A percentile compares a stretch with the other conserved stretches of the same genome.
Evolutionary conservation across 2,329 filamentous ascomycete species (phyloP).

Genomic region (Mycosphaerella sp.): DNA sequence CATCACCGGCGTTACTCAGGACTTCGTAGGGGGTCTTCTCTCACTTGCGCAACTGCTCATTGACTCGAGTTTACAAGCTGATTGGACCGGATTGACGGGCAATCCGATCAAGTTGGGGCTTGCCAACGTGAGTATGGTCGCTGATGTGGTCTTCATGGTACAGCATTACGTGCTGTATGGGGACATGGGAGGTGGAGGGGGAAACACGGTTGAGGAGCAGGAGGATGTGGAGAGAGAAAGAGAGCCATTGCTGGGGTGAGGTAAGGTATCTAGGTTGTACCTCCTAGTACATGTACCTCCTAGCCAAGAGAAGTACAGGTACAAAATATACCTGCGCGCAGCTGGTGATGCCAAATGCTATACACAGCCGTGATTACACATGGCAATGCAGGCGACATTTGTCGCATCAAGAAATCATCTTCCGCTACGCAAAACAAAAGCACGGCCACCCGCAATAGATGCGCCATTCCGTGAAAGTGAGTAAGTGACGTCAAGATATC

Average conservation of each 20-base stretch:
- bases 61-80: conserved; percentile 73
- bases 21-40: conserved; percentile 71
- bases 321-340: too few species aligned
- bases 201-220: too few species aligned
- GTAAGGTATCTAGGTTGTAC: too few species aligned
- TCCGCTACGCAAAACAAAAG: background rate
- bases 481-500: background rate
- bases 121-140: conserved; percentile 75
- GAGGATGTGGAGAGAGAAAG: too few species aligned
- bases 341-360: too few species aligned
- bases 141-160: conserved; percentile 75
- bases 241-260: too few species aligned
- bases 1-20: conserved; percentile 63
- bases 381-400: background rate
- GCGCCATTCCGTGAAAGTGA: background rate
- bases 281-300: too few species aligned
- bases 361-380: too few species aligned
- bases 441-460: background rate
- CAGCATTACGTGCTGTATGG: conserved; percentile 43
- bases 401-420: background rate
- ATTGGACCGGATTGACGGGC: conserved; percentile 85
- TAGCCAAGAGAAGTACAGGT: too few species aligned
- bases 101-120: conserved; percentile 88
- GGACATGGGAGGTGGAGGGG: background rate
- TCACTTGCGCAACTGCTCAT: conserved; percentile 75